Evolutionary conservation across 495 filamentous ascomycete genomes (phyloP).

Genomic region (Aspergillus wentii): DNA sequence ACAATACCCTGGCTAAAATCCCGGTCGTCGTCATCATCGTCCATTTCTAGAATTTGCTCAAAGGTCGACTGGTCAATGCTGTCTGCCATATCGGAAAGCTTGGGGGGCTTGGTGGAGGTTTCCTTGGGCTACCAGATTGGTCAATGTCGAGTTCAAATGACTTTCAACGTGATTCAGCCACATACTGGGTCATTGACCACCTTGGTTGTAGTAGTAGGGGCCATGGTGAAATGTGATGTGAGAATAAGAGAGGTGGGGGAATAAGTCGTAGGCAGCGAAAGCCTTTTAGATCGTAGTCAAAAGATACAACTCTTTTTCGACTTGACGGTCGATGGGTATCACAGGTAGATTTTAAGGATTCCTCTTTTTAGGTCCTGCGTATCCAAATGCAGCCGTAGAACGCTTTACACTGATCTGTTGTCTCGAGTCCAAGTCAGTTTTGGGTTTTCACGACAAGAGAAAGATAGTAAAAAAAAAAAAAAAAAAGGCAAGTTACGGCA

Average conservation of each 20-base stretch:
- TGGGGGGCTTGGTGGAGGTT: conserved; percentile 25
- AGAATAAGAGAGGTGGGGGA: neutral
- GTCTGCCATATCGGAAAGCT: conserved; percentile 55
- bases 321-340: too few species aligned
- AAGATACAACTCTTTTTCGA: too few species aligned
- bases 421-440: too few species aligned
- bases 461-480: too few species aligned
- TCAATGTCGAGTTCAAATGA: neutral
- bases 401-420: too few species aligned
- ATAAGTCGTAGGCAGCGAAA: too few species aligned
- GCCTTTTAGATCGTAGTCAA: too few species aligned
- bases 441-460: too few species aligned
- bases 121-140: conserved; percentile 31
- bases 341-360: too few species aligned
- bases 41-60: conserved; percentile 95
- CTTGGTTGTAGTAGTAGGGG: conserved; percentile 24
- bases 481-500: too few species aligned
- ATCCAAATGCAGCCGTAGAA: too few species aligned
- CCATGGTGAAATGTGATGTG: conserved; percentile 20
- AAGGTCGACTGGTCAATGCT: conserved; percentile 77
- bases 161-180: conserved; percentile 2
- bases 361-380: too few species aligned
- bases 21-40: conserved; percentile 76
- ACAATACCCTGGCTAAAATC: conserved; percentile 86
- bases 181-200: conserved; percentile 24